A percentile compares a stretch with the other conserved stretches of the same genome.
phyloP scores from a whole-genome alignment of 2,329 filamentous ascomycete species.

The Cordyceps militaris region DNA sequence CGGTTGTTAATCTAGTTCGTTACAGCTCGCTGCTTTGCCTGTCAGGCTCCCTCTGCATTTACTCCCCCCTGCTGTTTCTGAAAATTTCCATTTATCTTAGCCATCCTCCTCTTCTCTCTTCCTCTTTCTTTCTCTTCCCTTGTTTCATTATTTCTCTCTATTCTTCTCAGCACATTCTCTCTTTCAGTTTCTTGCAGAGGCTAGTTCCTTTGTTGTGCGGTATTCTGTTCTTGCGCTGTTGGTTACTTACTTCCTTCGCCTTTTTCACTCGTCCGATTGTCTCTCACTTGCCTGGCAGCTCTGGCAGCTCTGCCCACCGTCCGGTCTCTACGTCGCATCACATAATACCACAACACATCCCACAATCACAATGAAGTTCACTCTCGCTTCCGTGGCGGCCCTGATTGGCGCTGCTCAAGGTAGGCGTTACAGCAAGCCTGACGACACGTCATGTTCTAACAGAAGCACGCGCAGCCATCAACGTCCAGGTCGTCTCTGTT shows the following conservation, averaged over 20 bases:
- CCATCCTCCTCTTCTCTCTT: slow-evolving; percentile 17
- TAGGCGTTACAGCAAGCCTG: slow-evolving; percentile 23
- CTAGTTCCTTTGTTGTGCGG: slow-evolving; percentile 21
- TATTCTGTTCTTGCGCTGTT: slow-evolving; percentile 2
- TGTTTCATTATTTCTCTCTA: slow-evolving; percentile 21
- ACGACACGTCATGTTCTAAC: not conserved
- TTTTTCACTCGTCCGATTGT: not conserved
- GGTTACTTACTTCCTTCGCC: slow-evolving; percentile 19
- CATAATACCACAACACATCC: not conserved
- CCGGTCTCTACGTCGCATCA: slow-evolving; percentile 18
- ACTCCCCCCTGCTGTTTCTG: not conserved
- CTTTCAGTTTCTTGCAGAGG: slow-evolving; percentile 24
- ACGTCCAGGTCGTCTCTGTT: slow-evolving; percentile 60
- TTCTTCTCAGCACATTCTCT: slow-evolving; percentile 21
- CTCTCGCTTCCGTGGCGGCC: slow-evolving; percentile 38
- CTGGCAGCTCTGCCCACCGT: slow-evolving; percentile 23
- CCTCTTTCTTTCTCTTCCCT: slow-evolving; percentile 20
- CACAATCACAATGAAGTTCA: slow-evolving; percentile 45
- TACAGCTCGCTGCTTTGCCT: not conserved
- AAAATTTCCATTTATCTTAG: slow-evolving; percentile 4
- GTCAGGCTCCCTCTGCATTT: not conserved
- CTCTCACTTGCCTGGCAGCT: slow-evolving; percentile 15
- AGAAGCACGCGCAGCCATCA: slow-evolving; percentile 21
- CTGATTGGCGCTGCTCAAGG: slow-evolving; percentile 41
- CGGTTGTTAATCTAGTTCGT: slow-evolving; percentile 7